Percentiles rank a stretch among this genome's conserved stretches.
phyloP scores from a whole-genome alignment of 768 basidiomycete genomes.

The Mycena rebaudengoi region DNA sequence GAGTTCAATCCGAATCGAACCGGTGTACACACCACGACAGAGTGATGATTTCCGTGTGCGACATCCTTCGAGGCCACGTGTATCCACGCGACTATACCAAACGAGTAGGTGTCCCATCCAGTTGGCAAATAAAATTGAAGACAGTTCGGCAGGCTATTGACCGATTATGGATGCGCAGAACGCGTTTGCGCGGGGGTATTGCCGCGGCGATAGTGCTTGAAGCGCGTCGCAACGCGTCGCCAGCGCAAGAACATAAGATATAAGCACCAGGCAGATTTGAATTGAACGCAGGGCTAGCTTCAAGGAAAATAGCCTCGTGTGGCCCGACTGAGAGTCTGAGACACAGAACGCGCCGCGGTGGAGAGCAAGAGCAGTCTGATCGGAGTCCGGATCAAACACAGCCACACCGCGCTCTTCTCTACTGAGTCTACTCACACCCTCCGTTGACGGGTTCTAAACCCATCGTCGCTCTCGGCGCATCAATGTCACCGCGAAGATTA shows the following conservation, averaged over 20 bases:
- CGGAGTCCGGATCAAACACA: slow-evolving; percentile 2
- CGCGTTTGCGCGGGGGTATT: slow-evolving; percentile 5
- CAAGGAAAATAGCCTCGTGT: not conserved
- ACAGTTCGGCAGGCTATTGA: not conserved
- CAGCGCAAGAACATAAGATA: not conserved
- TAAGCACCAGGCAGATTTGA: no score
- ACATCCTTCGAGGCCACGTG: not conserved
- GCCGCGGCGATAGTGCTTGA: not conserved
- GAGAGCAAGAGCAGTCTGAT: slow-evolving; percentile 2
- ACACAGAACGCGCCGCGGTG: slow-evolving; percentile 2
- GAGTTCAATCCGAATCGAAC: no score
- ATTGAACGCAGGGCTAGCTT: not conserved
- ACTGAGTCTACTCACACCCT: not conserved
- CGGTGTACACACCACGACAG: no score
- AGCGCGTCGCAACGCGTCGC: not conserved
- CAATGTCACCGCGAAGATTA: no score
- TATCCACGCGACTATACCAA: not conserved
- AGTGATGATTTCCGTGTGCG: no score
- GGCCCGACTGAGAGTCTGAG: not conserved
- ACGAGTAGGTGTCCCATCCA: not conserved
- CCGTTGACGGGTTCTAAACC: no score
- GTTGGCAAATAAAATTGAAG: not conserved
- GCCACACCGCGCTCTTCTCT: not conserved
- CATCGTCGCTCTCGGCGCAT: no score
- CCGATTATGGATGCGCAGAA: not conserved